Evolutionary conservation across 1,139 yeast genomes (phyloP), one percentile per base, ranked within the genome.

Genomic region (Yamadazyma taylorii): DNA sequence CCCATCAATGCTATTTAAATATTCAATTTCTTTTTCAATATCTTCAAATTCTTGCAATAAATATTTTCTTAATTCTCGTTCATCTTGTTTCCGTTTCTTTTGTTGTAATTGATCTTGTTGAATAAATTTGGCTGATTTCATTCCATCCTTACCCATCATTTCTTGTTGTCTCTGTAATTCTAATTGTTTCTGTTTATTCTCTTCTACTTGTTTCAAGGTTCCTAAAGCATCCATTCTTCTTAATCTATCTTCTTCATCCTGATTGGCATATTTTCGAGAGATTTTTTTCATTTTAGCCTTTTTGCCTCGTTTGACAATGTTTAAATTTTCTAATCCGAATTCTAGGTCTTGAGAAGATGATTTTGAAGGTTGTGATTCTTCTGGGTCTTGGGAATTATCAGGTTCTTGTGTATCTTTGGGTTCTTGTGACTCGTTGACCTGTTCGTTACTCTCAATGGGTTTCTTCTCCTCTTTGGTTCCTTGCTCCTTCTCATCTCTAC

Each of bases 221-320:
- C 97, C 98, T 35, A 92, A 66, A 1, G 84, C 85, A 42, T 85
- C 80, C 85, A 90, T 79, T 43, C 92, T 74, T 42, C 82, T 52
- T 35, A 63, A 55, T 40, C 89, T 75, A 52, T 92, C 97, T 39
- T 87, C 95, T 39, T 88, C 97, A 55, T 90, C 97, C 59, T 90
- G 97, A 43, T 84, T 89, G 1, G 82, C 89, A 55, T 92, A 92
- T 54, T 89, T 90, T 37, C 78, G 71, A 21, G 85, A 84, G 39
- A 86, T 85, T 58, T 87, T 90, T 67, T 87, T 88, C 59, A 85
- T 56, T 55, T 89, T 89, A 16, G 85, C 81, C 55, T 83, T 86
- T 60, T 85, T 88, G 33, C 97, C 97, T 53, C 97, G 79, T 66
- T 72, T 35, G 50, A 60, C 32, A 48, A 61, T 33, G 48, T 52